These are phyloP conservation scores for Logfia minima DNA, from an alignment of 129 eudicot genomes.

Conservation along the genomic window DNA sequence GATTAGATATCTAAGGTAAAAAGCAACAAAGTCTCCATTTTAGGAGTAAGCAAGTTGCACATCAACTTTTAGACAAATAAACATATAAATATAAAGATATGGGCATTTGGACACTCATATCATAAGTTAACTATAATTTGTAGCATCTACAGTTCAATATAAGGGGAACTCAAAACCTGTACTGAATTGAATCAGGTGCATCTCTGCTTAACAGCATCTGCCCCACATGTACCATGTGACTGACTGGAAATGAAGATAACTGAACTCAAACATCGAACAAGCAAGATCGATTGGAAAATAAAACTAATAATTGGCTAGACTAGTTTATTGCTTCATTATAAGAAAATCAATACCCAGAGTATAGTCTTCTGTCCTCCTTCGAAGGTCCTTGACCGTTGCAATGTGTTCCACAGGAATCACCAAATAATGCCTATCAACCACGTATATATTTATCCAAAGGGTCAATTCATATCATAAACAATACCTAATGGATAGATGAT, in stretches of 20 bases:
- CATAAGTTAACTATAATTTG: slow-evolving; percentile 14
- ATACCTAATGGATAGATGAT: neutral
- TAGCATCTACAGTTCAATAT: slow-evolving; percentile 19
- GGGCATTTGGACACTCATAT: neutral
- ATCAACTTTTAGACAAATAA: neutral
- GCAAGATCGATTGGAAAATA: neutral
- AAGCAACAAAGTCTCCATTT: neutral
- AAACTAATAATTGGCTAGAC: neutral
- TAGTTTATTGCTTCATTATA: neutral
- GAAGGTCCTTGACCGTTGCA: slow-evolving; percentile 65
- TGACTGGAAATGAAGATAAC: slow-evolving; percentile 48
- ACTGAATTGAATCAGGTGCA: slow-evolving; percentile 55
- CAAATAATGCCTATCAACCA: slow-evolving; percentile 72
- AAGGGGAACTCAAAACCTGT: slow-evolving; percentile 44
- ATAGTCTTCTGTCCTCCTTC: slow-evolving; percentile 51
- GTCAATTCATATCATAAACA: slow-evolving; percentile 15
- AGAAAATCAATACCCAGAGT: slow-evolving; percentile 48
- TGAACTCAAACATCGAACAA: neutral
- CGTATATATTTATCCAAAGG: neutral
- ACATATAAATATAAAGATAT: neutral
- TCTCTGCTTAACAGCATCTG: slow-evolving; percentile 53
- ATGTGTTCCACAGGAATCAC: slow-evolving; percentile 89
- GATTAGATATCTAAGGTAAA: neutral
- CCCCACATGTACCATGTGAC: slow-evolving; percentile 83
- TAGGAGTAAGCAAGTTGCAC: neutral